A percentile compares a stretch with the other conserved stretches of the same genome.
These are phyloP conservation scores for Medakamo hakoo DNA, from an alignment of 139 green algal species.

Conservation along the genomic window DNA sequence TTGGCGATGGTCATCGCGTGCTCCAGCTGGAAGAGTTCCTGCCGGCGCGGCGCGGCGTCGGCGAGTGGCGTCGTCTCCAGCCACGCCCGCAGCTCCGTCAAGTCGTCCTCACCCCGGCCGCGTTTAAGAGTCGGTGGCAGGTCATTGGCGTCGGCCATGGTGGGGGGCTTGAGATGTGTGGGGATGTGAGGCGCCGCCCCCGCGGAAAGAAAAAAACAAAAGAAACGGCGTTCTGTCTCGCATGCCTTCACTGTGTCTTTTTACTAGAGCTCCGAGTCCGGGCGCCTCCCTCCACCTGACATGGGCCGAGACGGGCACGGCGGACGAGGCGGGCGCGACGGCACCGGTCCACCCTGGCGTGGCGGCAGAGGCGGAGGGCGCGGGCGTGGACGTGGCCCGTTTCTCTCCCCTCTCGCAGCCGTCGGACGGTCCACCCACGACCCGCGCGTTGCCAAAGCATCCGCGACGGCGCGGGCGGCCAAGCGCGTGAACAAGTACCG, in stretches of 20 bases:
- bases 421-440: conserved; percentile 7
- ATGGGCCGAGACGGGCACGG: no score
- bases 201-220: no score
- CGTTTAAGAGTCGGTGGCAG: neutral
- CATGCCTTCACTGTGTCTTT: no score
- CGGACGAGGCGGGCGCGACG: no score
- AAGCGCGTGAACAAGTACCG: conserved; percentile 11
- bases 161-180: no score
- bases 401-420: conserved; percentile 1
- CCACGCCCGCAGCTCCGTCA: neutral
- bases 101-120: neutral
- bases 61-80: neutral
- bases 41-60: neutral
- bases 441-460: conserved; percentile 6
- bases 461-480: conserved; percentile 3
- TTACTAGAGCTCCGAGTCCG: no score
- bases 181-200: no score
- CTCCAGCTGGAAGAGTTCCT: conserved; percentile 30
- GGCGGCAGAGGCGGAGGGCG: neutral
- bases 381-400: neutral
- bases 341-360: no score
- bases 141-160: neutral
- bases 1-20: conserved; percentile 33
- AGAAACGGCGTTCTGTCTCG: no score
- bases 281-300: no score